These are phyloP conservation scores for Trametes cubensis DNA, from an alignment of 768 basidiomycete species.

Conservation along the genomic window DNA sequence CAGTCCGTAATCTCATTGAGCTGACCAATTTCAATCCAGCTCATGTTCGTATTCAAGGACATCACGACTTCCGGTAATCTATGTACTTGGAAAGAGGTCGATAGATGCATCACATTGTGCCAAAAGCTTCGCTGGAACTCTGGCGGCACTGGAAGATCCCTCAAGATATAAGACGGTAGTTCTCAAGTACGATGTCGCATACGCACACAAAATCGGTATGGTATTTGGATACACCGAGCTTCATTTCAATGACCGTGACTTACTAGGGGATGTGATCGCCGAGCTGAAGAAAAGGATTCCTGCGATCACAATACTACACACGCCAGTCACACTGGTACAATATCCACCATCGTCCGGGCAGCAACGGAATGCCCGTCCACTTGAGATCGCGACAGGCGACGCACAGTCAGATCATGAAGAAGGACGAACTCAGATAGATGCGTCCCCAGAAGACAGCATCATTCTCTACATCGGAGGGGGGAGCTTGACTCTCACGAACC, in stretches of 20 bases:
- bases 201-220: conserved; percentile 68
- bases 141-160: conserved; percentile 24
- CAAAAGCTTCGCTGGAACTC: conserved; percentile 40
- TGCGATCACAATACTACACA: conserved; percentile 40
- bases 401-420: background rate
- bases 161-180: conserved; percentile 42
- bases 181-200: conserved; percentile 78
- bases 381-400: background rate
- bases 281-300: conserved; percentile 35
- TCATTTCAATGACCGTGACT: background rate
- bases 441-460: conserved; percentile 33
- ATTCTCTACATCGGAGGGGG: conserved; percentile 77
- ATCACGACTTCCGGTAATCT: conserved; percentile 85
- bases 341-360: conserved; percentile 17
- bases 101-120: conserved; percentile 61
- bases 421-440: background rate
- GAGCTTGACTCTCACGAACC: conserved; percentile 77
- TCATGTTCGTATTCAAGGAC: conserved; percentile 52
- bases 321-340: conserved; percentile 33
- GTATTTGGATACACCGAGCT: background rate
- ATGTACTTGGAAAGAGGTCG: conserved; percentile 80
- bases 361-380: background rate
- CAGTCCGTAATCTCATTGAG: conserved; percentile 54
- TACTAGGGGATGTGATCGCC: conserved; percentile 39
- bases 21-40: background rate